Evolutionary conservation across 805 yeast genomes (phyloP), one percentile per base, ranked within the genome.

Genomic region (Jamesozyma jinghongensis): DNA sequence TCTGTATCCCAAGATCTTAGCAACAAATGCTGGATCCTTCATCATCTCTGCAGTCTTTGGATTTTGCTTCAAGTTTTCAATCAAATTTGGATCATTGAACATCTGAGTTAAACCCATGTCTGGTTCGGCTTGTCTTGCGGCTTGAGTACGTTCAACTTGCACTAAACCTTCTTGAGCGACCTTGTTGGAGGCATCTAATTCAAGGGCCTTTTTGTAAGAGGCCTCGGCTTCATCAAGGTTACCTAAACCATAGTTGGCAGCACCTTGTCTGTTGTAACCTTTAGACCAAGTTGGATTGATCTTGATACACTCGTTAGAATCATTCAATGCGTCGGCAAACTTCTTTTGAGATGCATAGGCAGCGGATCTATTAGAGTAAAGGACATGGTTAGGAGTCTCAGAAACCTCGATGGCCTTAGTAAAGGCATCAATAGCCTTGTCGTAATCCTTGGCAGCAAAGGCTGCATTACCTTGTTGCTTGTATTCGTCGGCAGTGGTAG

Each of bases 401-500:
- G 95, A 79, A 12, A 75, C 85, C 34, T 78, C 94, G 55, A 90
- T 92, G 27, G 97, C 98, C 61, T 84, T 73, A 16, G 90, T 67
- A 67, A 92, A 92, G 40, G 69, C 64, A 28, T 82, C 94, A 43
- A 82, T 76, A 32, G 98, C 97, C 50, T 77, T 72, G 18, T 69
- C 67, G 61, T 76, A 92, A 41, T 90, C 85, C 65, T 92, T 90
- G 40, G 87, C 85, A 19, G 86, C 77, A 60, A 92, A 92, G 34
- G 86, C 92, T 48, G 86, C 82, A 68, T 92, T 92, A 53, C 98
- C 98, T 65, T 85, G 81, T 20, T 94, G 84, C 68, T 92, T 92
- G 57, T 61, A 81, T 61, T 81, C 87, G 46, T 81, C 88, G 34
- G 86, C 79, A 25, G 80, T 38, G 39, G 40, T 42, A 14, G 50